These are phyloP conservation scores for Leccinum variicolor DNA, from an alignment of 768 basidiomycete species.

Conservation along the genomic window DNA sequence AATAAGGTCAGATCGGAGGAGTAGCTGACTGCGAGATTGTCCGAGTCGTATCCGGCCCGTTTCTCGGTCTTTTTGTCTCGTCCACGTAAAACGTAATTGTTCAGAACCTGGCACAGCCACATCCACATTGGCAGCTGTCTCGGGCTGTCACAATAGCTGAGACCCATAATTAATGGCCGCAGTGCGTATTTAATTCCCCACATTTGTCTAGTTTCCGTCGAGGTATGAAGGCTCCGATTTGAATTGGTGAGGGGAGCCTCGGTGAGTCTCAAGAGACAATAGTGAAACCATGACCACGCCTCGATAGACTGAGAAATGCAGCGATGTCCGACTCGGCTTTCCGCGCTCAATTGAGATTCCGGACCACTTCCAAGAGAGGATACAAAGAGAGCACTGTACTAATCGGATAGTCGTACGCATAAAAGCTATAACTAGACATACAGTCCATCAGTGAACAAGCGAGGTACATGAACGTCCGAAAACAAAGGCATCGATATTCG, in stretches of 20 bases:
- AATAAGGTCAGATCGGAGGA: background rate
- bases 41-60: background rate
- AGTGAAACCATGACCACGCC: background rate
- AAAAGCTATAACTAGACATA: background rate
- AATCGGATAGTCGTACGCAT: background rate
- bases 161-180: background rate
- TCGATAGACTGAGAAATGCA: background rate
- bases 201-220: too few species aligned
- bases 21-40: background rate
- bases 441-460: background rate
- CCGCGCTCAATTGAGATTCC: background rate
- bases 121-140: constrained; percentile 11
- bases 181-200: background rate
- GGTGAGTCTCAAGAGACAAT: constrained; percentile 9
- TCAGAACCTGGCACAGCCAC: constrained; percentile 12
- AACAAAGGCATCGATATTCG: background rate
- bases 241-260: background rate
- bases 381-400: background rate
- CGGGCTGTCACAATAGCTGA: background rate
- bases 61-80: constrained; percentile 17
- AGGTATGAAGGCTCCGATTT: background rate
- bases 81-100: constrained; percentile 17
- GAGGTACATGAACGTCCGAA: background rate
- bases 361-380: background rate
- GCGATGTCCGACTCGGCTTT: background rate